These are phyloP conservation scores for Leishmania martiniquensis DNA, from an alignment of 208 protist species.

Conservation along the genomic window DNA sequence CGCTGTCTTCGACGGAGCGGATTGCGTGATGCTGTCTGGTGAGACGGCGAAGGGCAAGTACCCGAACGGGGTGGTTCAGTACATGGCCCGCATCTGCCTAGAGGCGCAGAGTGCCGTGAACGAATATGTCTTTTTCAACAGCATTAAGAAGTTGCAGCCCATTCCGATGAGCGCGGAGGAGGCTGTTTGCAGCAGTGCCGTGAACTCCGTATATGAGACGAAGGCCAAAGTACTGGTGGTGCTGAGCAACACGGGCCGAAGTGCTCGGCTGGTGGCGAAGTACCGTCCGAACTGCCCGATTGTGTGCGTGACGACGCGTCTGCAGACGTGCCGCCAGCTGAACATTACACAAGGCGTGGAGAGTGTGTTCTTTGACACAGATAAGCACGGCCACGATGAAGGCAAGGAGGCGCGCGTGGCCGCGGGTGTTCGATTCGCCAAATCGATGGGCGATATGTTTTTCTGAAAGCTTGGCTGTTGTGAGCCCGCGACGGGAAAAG, in stretches of 20 bases:
- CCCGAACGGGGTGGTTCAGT: constrained; percentile 95
- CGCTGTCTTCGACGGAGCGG: constrained; percentile 98
- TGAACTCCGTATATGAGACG: constrained; percentile 95
- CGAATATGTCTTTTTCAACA: constrained; percentile 83
- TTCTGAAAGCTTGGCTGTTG: too few species aligned
- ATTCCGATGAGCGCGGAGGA: constrained; percentile 88
- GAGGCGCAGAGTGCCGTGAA: constrained; percentile 87
- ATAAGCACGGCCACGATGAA: constrained; percentile 61
- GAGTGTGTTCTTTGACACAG: constrained; percentile 77
- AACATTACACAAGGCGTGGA: constrained; percentile 81
- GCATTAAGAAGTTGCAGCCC: constrained; percentile 82
- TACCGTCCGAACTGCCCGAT: constrained; percentile 96
- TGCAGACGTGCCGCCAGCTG: constrained; percentile 87
- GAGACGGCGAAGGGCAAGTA: constrained; percentile 98
- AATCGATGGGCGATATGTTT: constrained; percentile 60
- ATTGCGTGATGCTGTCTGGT: constrained; percentile 99
- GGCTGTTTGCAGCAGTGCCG: constrained; percentile 93
- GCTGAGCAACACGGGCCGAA: constrained; percentile 93
- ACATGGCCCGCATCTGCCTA: constrained; percentile 95
- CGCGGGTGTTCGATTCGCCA: constrained; percentile 61
- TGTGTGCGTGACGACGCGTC: constrained; percentile 91
- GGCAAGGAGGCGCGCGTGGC: constrained; percentile 79
- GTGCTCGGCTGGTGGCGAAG: constrained; percentile 95
- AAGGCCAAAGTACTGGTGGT: constrained; percentile 91
- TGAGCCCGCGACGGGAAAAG: too few species aligned